Evolutionary conservation across 2,329 filamentous ascomycete species (phyloP).

Genomic region (Colletotrichum musae): DNA sequence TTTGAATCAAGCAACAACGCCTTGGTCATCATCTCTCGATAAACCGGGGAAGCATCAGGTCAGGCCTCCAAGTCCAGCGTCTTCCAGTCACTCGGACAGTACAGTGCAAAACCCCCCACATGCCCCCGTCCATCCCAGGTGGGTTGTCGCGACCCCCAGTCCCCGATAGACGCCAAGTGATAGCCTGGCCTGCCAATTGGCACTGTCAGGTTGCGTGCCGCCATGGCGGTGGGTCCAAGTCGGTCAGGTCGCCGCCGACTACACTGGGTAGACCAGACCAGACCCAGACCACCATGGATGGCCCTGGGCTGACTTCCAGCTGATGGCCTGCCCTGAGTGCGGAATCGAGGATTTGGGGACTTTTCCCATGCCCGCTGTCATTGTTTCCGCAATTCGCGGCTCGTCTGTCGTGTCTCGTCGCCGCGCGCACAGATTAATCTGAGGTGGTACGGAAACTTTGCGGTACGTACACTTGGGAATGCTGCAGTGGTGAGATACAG

Average conservation of each 20-base stretch:
- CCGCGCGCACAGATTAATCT: background rate
- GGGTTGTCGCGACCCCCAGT: background rate
- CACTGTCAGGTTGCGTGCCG: slow-evolving; percentile 37
- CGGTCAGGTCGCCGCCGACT: slow-evolving; percentile 37
- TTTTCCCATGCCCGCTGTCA: slow-evolving; percentile 21
- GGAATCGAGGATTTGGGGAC: background rate
- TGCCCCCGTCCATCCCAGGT: background rate
- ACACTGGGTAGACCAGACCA: slow-evolving; percentile 15
- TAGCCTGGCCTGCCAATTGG: slow-evolving; percentile 22
- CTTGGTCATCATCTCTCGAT: too few relatives aligned
- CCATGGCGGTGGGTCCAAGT: slow-evolving; percentile 28
- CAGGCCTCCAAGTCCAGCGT: background rate
- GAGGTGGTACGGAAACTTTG: background rate
- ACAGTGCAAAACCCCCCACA: background rate
- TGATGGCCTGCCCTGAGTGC: slow-evolving; percentile 1
- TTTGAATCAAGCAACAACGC: too few relatives aligned
- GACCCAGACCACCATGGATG: background rate
- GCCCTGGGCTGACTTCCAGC: slow-evolving; percentile 19
- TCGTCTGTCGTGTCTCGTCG: slow-evolving; percentile 23
- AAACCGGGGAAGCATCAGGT: too few relatives aligned
- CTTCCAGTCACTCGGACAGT: background rate
- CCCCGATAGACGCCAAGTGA: slow-evolving; percentile 24
- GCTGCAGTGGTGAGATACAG: background rate
- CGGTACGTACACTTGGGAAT: slow-evolving; percentile 1
- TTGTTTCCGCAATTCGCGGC: slow-evolving; percentile 28